Evolutionary conservation across 805 yeast species (phyloP), one percentile per base, ranked within the genome.

Genomic region (Kazachstania kunashirensis): DNA sequence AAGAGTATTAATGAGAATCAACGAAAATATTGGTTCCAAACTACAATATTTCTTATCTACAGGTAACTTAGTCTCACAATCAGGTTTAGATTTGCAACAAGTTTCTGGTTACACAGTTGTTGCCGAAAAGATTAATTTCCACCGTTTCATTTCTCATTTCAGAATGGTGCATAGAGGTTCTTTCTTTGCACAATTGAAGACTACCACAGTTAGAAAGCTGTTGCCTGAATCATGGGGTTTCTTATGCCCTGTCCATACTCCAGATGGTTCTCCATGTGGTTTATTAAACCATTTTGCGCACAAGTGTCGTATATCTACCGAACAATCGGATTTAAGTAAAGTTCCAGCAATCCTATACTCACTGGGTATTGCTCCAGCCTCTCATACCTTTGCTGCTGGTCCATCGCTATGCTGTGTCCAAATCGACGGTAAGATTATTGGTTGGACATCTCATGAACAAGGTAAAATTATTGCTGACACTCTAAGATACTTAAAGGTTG

Each of bases 261-360:
- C 98, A 5, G 98, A 92, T 80, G 98, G 98, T 51, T 83, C 97
- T 35, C 98, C 98, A 15, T 92, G 98, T 77, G 98, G 98, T 68
- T 70, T 92, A 59, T 68, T 92, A 54, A 92, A 92, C 65, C 98
- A 92, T 71, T 78, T 92, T 66, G 81, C 97, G 8, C 96, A 92
- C 65, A 86, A 84, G 62, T 92, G 98, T 71, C 70, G 72, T 50
- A 82, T 92, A 42, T 76, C 95, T 6, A 88, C 96, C 7, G 59
- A 62, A 29, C 77, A 77, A 17, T 65, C 81, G 5, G 94, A 88
- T 55, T 89, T 80, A 13, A 71, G 84, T 5, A 64, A 66, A 19
- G 77, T 92, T 29, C 83, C 94, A 19, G 60, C 64, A 7, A 71
- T 78, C 2, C 67, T 88, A 44, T 70, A 73, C 41, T 65, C 73